Conservation (phyloP, 148 eudicot genomes). For the Heliosperma pusillum region DNA sequence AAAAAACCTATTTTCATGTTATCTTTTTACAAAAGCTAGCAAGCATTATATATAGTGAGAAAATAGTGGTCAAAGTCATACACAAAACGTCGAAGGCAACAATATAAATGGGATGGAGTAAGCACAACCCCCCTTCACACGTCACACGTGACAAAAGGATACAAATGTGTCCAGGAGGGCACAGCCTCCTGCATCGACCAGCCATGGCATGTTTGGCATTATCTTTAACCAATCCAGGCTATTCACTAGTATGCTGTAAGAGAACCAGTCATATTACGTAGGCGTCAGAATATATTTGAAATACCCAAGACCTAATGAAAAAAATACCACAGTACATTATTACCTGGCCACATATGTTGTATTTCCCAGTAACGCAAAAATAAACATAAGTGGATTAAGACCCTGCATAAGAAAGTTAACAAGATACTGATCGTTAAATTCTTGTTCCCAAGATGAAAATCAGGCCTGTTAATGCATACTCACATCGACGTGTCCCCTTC, state of each 20-base stretch:
- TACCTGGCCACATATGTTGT: conserved; percentile 77
- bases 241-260: conserved; percentile 61
- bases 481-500: conserved; percentile 63
- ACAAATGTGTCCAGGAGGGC: conserved; percentile 69
- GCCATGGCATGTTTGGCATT: conserved; percentile 71
- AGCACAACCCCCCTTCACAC: not conserved
- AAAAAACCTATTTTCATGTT: no score
- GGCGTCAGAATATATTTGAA: not conserved
- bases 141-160: conserved; percentile 38
- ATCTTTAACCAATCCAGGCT: conserved; percentile 78
- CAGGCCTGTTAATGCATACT: conserved; percentile 11
- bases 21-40: no score
- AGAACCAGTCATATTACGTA: not conserved
- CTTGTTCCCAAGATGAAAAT: not conserved
- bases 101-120: not conserved
- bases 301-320: not conserved
- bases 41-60: no score
- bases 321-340: not conserved
- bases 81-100: no score
- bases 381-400: conserved; percentile 75
- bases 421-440: not conserved
- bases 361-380: conserved; percentile 74
- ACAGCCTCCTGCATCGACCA: conserved; percentile 80
- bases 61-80: no score
- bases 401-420: conserved; percentile 48